Base-by-base conservation (phyloP, 2,329 filamentous ascomycete genomes). In the Sporothrix brunneoviolacea region DNA sequence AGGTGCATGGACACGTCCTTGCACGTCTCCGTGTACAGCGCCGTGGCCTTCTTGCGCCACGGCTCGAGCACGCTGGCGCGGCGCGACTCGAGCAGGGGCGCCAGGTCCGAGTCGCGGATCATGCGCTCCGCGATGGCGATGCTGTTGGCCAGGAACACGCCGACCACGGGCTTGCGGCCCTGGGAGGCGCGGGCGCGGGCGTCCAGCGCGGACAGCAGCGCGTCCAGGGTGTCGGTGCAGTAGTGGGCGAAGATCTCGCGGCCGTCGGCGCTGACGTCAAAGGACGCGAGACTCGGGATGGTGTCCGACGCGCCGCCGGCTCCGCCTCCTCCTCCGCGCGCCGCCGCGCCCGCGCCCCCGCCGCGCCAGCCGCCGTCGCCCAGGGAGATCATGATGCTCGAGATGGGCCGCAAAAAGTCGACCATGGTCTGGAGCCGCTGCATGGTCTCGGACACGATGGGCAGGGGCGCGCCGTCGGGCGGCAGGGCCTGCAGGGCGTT, bases 101-200 rank as follows among this genome's bases (percentile, higher is more conserved):
- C 75, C 4, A 98, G 77, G 40, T 95, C 90, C 0, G 88, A 95
- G 43, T 83, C 81, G 44, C 83, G 80, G 51, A 96, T 88, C 70
- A 86, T 86, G 52, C 90, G 86, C 60, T 95, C 88, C 46, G 96
- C 77, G 43, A 95, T 80, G 52, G 84, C 80, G 52, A 95, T 80
- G 56, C 84, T 89, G 68, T 98, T 98, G 42, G 89, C 88, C 47
- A 97, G 71, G 65, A 97, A 96, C 16, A 96, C 88, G 22, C 91
- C 93, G 44, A 90, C 79, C 4, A 88, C 73, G 21, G 84, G 82
- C 66, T 90, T 93, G 54, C 80, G 81, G 62, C 91, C 48, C 35
- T 32, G 40, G 4, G n/a, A 6, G 0, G 45, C 43, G 27, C 84
- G 81, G 4, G 84, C 83, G 57, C 90, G 93, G 53, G 79, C 73